Conservation (phyloP, 2,329 filamentous ascomycete species). For the Xylariaceae sp. region DNA sequence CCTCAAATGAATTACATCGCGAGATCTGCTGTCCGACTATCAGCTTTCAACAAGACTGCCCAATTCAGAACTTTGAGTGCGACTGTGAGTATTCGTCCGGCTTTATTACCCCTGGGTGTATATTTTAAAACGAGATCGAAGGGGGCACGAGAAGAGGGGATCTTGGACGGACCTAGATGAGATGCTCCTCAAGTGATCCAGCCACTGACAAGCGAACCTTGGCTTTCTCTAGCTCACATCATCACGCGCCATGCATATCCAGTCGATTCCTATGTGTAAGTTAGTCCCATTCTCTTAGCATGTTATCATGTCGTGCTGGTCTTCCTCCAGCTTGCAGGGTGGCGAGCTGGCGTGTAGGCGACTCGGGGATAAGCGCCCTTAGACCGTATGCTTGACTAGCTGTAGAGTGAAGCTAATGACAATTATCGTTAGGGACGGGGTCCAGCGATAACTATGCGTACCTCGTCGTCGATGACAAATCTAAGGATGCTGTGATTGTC, state of each 20-base stretch:
- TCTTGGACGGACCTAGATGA: not conserved
- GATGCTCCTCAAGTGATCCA: not conserved
- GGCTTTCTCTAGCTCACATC: slow-evolving; percentile 28
- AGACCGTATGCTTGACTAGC: not conserved
- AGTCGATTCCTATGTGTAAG: slow-evolving; percentile 85
- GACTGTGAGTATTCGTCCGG: slow-evolving; percentile 27
- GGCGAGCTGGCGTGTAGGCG: not conserved
- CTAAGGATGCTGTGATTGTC: slow-evolving; percentile 71
- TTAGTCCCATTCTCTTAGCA: slow-evolving; percentile 18
- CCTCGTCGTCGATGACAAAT: slow-evolving; percentile 71
- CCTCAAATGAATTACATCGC: slow-evolving; percentile 40
- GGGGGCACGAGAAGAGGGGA: not conserved
- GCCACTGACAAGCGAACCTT: slow-evolving; percentile 8
- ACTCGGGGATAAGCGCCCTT: not conserved
- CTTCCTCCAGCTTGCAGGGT: no score
- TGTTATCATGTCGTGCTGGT: slow-evolving; percentile 8
- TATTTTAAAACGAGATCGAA: no score
- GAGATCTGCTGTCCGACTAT: slow-evolving; percentile 32
- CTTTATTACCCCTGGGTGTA: not conserved
- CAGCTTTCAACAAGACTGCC: slow-evolving; percentile 27
- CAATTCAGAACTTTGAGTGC: slow-evolving; percentile 30
- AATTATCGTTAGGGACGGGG: slow-evolving; percentile 57
- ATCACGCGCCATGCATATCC: slow-evolving; percentile 68
- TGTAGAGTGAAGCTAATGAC: slow-evolving; percentile 6
- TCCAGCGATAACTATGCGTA: slow-evolving; percentile 81